Percentiles rank a stretch among this genome's conserved stretches.
These are phyloP conservation scores for Balamuthia mandrillaris DNA, from an alignment of 208 protist species.

Conservation along the genomic window DNA sequence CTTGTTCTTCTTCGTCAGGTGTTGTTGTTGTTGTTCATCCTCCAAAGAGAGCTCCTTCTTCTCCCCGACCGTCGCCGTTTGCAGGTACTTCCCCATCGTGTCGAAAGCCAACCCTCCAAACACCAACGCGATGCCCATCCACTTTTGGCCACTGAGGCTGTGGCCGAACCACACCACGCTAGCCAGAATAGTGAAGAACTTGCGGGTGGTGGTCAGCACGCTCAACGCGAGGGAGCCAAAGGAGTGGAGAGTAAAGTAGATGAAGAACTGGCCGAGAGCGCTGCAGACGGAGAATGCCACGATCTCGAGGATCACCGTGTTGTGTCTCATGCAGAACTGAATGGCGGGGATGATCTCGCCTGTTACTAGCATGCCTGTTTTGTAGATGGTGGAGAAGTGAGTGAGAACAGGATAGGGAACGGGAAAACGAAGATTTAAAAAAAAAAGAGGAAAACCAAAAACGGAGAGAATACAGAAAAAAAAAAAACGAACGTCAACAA, in stretches of 20 bases:
- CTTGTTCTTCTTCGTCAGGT: no score
- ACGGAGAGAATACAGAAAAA: no score
- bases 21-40: no score
- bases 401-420: no score
- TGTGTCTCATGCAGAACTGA: not conserved
- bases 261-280: constrained; percentile 27
- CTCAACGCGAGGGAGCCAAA: constrained; percentile 12
- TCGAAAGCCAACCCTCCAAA: constrained; percentile 6
- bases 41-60: no score
- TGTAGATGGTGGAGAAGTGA: no score
- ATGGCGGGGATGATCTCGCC: not conserved
- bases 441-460: no score
- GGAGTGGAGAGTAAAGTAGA: constrained; percentile 12
- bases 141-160: not conserved
- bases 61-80: no score
- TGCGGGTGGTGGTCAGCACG: constrained; percentile 25
- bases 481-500: no score
- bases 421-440: no score
- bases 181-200: constrained; percentile 43
- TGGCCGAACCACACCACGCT: constrained; percentile 32
- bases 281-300: not conserved
- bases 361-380: not conserved
- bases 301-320: not conserved
- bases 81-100: not conserved
- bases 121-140: not conserved